These are phyloP conservation scores for Saraca asoca DNA, from an alignment of 331 rosid species.

Conservation along the genomic window DNA sequence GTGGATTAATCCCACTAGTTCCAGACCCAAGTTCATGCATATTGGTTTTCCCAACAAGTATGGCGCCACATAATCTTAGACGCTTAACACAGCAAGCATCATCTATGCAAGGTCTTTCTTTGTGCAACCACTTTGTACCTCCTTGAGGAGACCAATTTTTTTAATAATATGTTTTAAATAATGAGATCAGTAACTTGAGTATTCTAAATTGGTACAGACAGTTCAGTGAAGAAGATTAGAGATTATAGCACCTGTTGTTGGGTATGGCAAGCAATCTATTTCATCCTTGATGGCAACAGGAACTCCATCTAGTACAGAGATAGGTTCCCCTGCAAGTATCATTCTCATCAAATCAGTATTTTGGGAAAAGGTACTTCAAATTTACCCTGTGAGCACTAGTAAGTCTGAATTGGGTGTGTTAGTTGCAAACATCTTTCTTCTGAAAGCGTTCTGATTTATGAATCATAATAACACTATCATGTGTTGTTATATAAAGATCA, in stretches of 20 bases:
- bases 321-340: conserved; percentile 54
- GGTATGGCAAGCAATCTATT: conserved; percentile 90
- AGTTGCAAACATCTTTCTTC: conserved; percentile 4
- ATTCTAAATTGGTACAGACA: background rate
- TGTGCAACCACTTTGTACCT: conserved; percentile 93
- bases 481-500: conserved; percentile 7
- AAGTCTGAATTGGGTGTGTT: conserved; percentile 4
- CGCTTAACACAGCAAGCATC: conserved; percentile 82
- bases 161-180: background rate
- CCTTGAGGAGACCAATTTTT: conserved; percentile 46
- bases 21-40: conserved; percentile 98
- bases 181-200: conserved; percentile 1
- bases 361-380: background rate
- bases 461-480: conserved; percentile 2
- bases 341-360: too few relatives aligned
- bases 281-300: conserved; percentile 90
- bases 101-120: conserved; percentile 59
- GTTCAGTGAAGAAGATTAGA: background rate
- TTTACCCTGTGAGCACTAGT: background rate
- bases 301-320: conserved; percentile 79
- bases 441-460: background rate
- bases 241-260: conserved; percentile 75
- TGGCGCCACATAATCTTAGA: conserved; percentile 76
- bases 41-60: conserved; percentile 88
- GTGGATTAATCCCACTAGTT: conserved; percentile 91